These are phyloP conservation scores for Petunia secreta DNA, from an alignment of 257 asterid genomes.

Conservation along the genomic window DNA sequence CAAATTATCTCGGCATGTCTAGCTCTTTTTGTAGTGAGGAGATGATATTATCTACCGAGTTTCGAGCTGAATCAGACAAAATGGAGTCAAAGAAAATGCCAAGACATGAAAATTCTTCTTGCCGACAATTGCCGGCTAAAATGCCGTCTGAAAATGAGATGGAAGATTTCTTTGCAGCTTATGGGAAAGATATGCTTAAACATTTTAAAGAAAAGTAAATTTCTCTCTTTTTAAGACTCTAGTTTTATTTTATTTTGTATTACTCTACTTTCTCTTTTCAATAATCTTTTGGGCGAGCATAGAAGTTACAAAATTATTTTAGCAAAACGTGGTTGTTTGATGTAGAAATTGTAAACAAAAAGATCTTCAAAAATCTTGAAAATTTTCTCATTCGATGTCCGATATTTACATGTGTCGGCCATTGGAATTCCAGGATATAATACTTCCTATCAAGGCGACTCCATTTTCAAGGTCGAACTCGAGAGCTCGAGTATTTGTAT, in stretches of 20 bases:
- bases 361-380: neutral
- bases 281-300: neutral
- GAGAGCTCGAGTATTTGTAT: no score
- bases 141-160: constrained; percentile 56
- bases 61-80: constrained; percentile 44
- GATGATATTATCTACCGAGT: constrained; percentile 42
- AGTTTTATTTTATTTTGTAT: neutral
- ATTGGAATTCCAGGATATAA: no score
- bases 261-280: neutral
- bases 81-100: constrained; percentile 47
- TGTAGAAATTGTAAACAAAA: neutral
- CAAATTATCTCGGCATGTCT: neutral
- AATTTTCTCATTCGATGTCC: neutral
- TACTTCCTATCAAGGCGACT: neutral
- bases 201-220: constrained; percentile 47
- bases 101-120: constrained; percentile 28
- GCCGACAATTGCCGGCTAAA: constrained; percentile 33
- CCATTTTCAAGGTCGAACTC: neutral
- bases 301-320: neutral
- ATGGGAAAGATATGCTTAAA: constrained; percentile 45
- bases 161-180: constrained; percentile 56
- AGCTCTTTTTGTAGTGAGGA: constrained; percentile 40
- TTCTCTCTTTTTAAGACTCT: neutral
- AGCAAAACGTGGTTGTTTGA: neutral
- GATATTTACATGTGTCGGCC: no score